Percentiles rank a stretch among this genome's conserved stretches.
These are phyloP conservation scores for Williopsis jadinii DNA, from an alignment of 1,139 yeast genomes.

Conservation along the genomic window DNA sequence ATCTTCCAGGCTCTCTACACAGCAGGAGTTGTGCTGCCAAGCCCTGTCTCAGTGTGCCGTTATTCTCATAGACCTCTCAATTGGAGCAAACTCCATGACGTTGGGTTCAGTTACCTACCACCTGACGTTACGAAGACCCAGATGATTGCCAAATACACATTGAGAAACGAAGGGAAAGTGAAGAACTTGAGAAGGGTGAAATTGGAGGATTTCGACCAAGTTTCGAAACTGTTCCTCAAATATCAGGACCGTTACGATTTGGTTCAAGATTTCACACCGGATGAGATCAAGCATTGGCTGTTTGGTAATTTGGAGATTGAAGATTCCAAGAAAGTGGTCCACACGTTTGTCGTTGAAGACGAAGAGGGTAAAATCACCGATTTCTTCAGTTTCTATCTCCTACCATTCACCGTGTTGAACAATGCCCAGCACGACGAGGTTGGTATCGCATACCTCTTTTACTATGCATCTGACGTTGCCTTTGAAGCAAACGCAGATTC, in stretches of 20 bases:
- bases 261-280: slow-evolving; percentile 58
- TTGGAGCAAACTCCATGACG: slow-evolving; percentile 85
- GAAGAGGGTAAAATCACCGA: slow-evolving; percentile 68
- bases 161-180: slow-evolving; percentile 54
- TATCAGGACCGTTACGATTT: slow-evolving; percentile 70
- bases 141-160: slow-evolving; percentile 73
- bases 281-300: slow-evolving; percentile 81
- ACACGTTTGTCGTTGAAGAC: slow-evolving; percentile 72
- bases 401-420: slow-evolving; percentile 81
- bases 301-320: slow-evolving; percentile 37
- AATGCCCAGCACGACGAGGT: slow-evolving; percentile 59
- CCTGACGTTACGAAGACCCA: slow-evolving; percentile 66
- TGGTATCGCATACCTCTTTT: slow-evolving; percentile 83
- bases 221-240: slow-evolving; percentile 46
- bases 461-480: slow-evolving; percentile 72
- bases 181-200: slow-evolving; percentile 62
- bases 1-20: slow-evolving; percentile 98
- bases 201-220: slow-evolving; percentile 56
- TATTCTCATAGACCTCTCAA: slow-evolving; percentile 92
- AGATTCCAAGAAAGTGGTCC: slow-evolving; percentile 46
- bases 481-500: slow-evolving; percentile 29
- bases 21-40: slow-evolving; percentile 85
- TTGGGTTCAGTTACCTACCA: slow-evolving; percentile 82
- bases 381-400: slow-evolving; percentile 79
- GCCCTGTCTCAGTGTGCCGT: slow-evolving; percentile 86